Percentiles rank a stretch among this genome's conserved stretches.
These are phyloP conservation scores for Lathyrus aphaca DNA, from an alignment of 306 rosid species.

Conservation along the genomic window DNA sequence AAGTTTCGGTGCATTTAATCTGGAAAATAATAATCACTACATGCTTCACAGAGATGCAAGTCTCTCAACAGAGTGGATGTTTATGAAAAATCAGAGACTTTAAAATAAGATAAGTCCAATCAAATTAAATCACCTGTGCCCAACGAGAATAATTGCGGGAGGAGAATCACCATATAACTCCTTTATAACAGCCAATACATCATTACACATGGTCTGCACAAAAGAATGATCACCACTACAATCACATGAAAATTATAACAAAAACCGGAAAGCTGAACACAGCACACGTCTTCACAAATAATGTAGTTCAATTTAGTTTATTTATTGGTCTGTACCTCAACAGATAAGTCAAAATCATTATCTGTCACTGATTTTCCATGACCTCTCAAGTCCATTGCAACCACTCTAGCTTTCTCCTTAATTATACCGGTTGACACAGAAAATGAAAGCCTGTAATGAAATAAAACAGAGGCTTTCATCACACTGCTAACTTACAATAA, in stretches of 20 bases:
- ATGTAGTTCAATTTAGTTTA: slow-evolving; percentile 8
- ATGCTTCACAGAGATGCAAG: slow-evolving; percentile 26
- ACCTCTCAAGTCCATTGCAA: slow-evolving; percentile 94
- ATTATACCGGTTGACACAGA: slow-evolving; percentile 72
- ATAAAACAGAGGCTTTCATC: slow-evolving; percentile 33
- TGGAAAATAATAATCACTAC: slow-evolving; percentile 23
- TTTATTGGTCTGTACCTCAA: slow-evolving; percentile 60
- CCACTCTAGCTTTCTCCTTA: slow-evolving; percentile 84
- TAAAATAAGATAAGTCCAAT: slow-evolving; percentile 25
- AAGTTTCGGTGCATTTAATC: slow-evolving; percentile 22
- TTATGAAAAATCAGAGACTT: slow-evolving; percentile 14
- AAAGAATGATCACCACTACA: slow-evolving; percentile 17
- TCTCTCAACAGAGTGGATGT: slow-evolving; percentile 19
- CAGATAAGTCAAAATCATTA: slow-evolving; percentile 77
- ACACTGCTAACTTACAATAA: slow-evolving; percentile 32
- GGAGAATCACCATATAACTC: slow-evolving; percentile 77
- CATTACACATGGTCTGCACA: slow-evolving; percentile 94
- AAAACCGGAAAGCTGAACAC: slow-evolving; percentile 8
- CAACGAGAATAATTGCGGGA: slow-evolving; percentile 84
- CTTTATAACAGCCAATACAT: slow-evolving; percentile 76
- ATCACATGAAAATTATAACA: slow-evolving; percentile 36
- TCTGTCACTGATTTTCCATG: slow-evolving; percentile 87
- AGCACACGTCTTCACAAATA: slow-evolving; percentile 1
- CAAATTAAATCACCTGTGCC: slow-evolving; percentile 70
- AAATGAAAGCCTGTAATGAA: slow-evolving; percentile 77